Conservation (phyloP, 225 moss, liverwort and hornwort species). For the Asterella californica region DNA sequence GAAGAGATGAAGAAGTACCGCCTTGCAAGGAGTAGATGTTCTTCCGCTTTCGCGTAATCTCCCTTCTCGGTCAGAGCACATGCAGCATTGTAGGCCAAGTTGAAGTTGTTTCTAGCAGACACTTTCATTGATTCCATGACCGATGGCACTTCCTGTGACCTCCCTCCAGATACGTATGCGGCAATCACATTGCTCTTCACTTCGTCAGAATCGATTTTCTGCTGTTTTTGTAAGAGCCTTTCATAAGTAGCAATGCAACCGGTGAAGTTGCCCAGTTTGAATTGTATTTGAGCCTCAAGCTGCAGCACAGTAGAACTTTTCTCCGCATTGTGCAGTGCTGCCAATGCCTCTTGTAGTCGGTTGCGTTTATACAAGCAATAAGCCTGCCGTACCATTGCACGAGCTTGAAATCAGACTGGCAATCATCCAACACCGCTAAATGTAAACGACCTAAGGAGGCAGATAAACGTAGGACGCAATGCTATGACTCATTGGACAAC, state of each 20-base stretch:
- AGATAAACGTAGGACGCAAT: not conserved
- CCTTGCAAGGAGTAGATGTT: slow-evolving; percentile 75
- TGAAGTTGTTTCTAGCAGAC: slow-evolving; percentile 62
- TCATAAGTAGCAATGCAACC: slow-evolving; percentile 69
- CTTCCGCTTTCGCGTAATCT: slow-evolving; percentile 79
- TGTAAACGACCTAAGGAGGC: not conserved
- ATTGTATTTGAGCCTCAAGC: slow-evolving; percentile 86
- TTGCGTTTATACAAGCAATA: slow-evolving; percentile 85
- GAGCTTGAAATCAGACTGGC: not conserved
- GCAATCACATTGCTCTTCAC: slow-evolving; percentile 94
- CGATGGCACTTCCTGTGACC: slow-evolving; percentile 68
- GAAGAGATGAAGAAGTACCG: slow-evolving; percentile 33
- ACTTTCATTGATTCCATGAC: slow-evolving; percentile 76
- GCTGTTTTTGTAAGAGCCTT: slow-evolving; percentile 56
- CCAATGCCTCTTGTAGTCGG: slow-evolving; percentile 60
- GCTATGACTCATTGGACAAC: not conserved
- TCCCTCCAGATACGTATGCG: slow-evolving; percentile 77
- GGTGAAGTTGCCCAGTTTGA: slow-evolving; percentile 64
- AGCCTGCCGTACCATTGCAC: slow-evolving; percentile 36
- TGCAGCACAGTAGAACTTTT: slow-evolving; percentile 61
- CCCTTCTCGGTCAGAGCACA: slow-evolving; percentile 70
- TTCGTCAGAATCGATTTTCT: slow-evolving; percentile 66
- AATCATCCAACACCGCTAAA: not conserved
- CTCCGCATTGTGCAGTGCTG: slow-evolving; percentile 54
- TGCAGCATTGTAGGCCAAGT: slow-evolving; percentile 84